These are phyloP conservation scores for Anaeromyces robustus DNA, from an alignment of 192 early-diverging fungal species.

Conservation along the genomic window DNA sequence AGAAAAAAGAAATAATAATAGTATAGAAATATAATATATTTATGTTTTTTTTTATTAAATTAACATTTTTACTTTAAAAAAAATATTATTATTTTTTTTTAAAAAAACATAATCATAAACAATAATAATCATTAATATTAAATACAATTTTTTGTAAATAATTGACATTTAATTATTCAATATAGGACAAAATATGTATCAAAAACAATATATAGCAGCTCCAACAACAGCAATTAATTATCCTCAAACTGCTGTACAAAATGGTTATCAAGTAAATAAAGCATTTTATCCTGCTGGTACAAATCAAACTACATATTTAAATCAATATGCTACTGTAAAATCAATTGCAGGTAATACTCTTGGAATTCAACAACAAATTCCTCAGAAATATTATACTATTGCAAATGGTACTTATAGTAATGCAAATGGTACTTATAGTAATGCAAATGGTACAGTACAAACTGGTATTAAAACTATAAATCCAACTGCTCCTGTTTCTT, in stretches of 20 bases:
- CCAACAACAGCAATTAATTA: not conserved
- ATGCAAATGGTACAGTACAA: not conserved
- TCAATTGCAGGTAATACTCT: not conserved
- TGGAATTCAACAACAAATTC: not conserved
- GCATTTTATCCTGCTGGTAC: not conserved
- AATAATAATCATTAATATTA: too few species aligned
- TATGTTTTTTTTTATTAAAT: too few species aligned
- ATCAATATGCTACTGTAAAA: not conserved
- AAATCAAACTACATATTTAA: not conserved
- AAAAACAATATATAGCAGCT: not conserved
- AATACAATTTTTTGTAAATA: too few species aligned
- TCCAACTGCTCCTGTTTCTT: not conserved
- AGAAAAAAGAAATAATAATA: too few species aligned
- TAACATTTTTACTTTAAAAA: too few species aligned
- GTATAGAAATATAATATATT: too few species aligned
- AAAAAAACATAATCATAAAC: too few species aligned
- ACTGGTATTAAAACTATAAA: not conserved
- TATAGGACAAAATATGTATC: not conserved
- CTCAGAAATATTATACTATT: not conserved
- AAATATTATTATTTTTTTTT: too few species aligned
- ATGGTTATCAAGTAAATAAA: not conserved
- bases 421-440: not conserved
- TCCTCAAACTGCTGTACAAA: not conserved
- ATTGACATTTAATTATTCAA: not conserved
- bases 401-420: not conserved